phyloP scores from a whole-genome alignment of 2,329 filamentous ascomycete genomes.

The Canariomyces notabilis region DNA sequence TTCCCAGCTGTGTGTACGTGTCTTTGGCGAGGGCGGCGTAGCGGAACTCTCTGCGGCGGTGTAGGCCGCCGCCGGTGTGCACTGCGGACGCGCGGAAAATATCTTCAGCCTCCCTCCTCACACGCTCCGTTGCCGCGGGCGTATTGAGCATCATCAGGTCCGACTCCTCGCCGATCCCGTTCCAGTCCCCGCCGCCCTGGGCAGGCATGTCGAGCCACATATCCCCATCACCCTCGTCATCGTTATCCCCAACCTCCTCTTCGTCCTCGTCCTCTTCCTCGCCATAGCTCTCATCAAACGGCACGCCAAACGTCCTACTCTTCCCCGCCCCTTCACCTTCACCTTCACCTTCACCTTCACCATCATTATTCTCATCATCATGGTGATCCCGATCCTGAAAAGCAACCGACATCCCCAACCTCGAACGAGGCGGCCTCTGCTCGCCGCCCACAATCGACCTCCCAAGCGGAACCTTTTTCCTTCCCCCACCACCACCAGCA shows the following conservation, averaged over 20 bases:
- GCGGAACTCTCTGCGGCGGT: conserved; percentile 49
- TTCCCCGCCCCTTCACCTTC: conserved; percentile 36
- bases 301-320: conserved; percentile 30
- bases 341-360: conserved; percentile 36
- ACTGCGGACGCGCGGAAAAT: conserved; percentile 50
- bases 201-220: conserved; percentile 47
- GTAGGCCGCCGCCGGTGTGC: conserved; percentile 33
- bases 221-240: conserved; percentile 35
- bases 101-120: conserved; percentile 51
- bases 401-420: conserved; percentile 43
- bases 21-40: conserved; percentile 69
- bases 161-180: conserved; percentile 39
- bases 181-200: conserved; percentile 26
- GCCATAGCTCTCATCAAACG: conserved; percentile 37
- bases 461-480: conserved; percentile 31
- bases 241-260: conserved; percentile 29
- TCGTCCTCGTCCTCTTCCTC: conserved; percentile 34
- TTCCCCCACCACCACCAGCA: background rate
- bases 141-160: conserved; percentile 53
- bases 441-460: conserved; percentile 25
- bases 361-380: conserved; percentile 34
- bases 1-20: conserved; percentile 54
- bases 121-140: conserved; percentile 48
- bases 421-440: conserved; percentile 43
- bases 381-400: conserved; percentile 35